A percentile compares a stretch with the other conserved stretches of the same genome.
These are phyloP conservation scores for Naganishia cerealis DNA, from an alignment of 1,284 basidiomycete genomes.

Conservation along the genomic window DNA sequence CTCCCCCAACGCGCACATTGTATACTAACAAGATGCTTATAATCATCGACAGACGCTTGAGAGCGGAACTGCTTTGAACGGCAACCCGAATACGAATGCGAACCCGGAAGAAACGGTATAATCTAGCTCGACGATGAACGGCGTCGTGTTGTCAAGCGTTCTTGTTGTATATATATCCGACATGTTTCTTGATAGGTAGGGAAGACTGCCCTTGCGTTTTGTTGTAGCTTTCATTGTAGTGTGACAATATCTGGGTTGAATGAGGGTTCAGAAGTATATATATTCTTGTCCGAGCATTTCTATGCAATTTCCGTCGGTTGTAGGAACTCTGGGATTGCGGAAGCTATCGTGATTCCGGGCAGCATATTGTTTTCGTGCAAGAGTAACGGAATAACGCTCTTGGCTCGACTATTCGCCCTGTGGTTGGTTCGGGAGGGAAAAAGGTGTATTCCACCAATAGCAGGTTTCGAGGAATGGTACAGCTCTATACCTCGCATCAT, in stretches of 20 bases:
- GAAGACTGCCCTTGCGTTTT: neutral
- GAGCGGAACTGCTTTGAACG: neutral
- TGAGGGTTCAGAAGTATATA: neutral
- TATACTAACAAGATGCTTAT: neutral
- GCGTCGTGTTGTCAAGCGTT: neutral
- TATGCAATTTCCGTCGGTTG: too few species aligned
- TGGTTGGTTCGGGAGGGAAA: too few species aligned
- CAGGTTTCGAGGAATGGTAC: too few species aligned
- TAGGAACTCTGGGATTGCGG: too few species aligned
- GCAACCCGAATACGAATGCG: neutral
- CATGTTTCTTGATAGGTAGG: neutral
- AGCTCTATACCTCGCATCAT: too few species aligned
- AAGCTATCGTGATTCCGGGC: too few species aligned
- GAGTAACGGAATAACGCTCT: too few species aligned
- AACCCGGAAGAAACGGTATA: neutral
- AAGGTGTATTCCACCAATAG: too few species aligned
- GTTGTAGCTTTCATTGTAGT: constrained; percentile 3
- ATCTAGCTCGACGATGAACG: neutral
- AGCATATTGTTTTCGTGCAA: too few species aligned
- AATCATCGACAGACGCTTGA: constrained; percentile 4
- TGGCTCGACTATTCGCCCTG: too few species aligned
- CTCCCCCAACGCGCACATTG: neutral
- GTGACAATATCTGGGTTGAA: neutral
- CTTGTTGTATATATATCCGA: neutral
- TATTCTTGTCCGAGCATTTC: neutral